phyloP scores from a whole-genome alignment of 768 basidiomycete species.

The Symmetrospora coprosmae region DNA sequence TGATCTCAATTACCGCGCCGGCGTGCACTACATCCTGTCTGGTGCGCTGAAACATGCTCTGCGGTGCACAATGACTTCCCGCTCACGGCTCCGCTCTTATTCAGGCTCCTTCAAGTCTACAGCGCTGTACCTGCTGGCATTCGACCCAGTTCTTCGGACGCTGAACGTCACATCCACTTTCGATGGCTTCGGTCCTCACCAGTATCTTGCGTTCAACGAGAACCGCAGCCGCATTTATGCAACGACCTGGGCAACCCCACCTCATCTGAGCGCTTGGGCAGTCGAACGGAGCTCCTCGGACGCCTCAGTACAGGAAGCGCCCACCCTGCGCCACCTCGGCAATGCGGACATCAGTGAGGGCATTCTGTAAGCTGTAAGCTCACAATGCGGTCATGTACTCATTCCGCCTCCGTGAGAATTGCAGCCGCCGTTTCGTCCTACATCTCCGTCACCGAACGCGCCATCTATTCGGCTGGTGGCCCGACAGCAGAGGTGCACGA shows the following conservation, averaged over 20 bases:
- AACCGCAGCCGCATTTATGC: slow-evolving; percentile 11
- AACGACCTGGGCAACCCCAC: slow-evolving; percentile 20
- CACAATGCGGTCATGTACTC: too few species aligned
- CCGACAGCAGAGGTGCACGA: slow-evolving; percentile 16
- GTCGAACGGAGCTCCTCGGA: slow-evolving; percentile 10
- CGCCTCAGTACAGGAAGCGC: neutral
- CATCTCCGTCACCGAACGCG: slow-evolving; percentile 1
- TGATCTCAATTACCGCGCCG: slow-evolving; percentile 4
- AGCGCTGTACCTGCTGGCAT: slow-evolving; percentile 21
- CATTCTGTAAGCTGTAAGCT: too few species aligned
- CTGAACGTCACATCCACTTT: neutral
- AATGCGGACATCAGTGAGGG: slow-evolving; percentile 8
- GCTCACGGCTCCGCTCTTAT: neutral
- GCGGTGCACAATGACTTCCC: neutral
- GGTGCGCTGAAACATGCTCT: neutral
- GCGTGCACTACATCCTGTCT: slow-evolving; percentile 12
- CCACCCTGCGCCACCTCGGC: neutral
- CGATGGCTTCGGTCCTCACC: slow-evolving; percentile 22
- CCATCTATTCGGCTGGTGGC: slow-evolving; percentile 21
- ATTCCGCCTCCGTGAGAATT: too few species aligned
- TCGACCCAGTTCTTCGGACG: slow-evolving; percentile 17
- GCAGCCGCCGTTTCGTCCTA: slow-evolving; percentile 21
- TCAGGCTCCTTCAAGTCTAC: slow-evolving; percentile 24
- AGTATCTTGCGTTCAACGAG: slow-evolving; percentile 15
- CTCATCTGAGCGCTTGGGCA: slow-evolving; percentile 14